phyloP scores from a whole-genome alignment of 164 flowering plant species.

The Berberis vulgaris region DNA sequence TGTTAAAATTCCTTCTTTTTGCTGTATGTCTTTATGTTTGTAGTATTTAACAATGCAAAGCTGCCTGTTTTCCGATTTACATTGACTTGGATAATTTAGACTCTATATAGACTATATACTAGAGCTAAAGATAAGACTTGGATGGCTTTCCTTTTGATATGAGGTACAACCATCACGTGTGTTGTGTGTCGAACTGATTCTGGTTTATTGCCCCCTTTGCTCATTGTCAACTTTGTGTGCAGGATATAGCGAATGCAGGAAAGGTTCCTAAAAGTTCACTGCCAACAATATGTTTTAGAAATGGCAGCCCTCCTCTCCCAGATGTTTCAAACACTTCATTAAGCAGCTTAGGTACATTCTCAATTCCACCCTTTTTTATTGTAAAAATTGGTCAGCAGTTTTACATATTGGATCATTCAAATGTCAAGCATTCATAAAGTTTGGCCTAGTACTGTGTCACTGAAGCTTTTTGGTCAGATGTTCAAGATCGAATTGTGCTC shows the following conservation, averaged over 20 bases:
- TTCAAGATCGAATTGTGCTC: no score
- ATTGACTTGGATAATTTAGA: neutral
- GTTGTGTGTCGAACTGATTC: neutral
- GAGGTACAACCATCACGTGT: neutral
- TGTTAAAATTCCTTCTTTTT: neutral
- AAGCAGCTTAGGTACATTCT: slow-evolving; percentile 30
- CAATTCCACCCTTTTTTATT: neutral
- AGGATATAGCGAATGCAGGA: slow-evolving; percentile 27
- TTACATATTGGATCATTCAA: no score
- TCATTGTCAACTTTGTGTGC: slow-evolving; percentile 11
- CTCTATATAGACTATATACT: neutral
- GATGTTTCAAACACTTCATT: slow-evolving; percentile 37
- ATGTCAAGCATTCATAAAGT: no score
- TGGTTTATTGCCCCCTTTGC: neutral
- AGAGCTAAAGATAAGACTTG: neutral
- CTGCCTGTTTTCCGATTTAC: neutral
- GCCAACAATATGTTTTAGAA: slow-evolving; percentile 69
- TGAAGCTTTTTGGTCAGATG: no score
- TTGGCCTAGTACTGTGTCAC: no score
- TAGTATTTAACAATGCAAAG: neutral
- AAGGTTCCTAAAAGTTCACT: slow-evolving; percentile 26
- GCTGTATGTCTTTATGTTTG: neutral
- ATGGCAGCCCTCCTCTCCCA: slow-evolving; percentile 83
- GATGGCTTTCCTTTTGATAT: neutral
- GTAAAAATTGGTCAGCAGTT: neutral